Base-by-base conservation (phyloP, 2,329 filamentous ascomycete genomes). In the Talaromyces sp. region DNA sequence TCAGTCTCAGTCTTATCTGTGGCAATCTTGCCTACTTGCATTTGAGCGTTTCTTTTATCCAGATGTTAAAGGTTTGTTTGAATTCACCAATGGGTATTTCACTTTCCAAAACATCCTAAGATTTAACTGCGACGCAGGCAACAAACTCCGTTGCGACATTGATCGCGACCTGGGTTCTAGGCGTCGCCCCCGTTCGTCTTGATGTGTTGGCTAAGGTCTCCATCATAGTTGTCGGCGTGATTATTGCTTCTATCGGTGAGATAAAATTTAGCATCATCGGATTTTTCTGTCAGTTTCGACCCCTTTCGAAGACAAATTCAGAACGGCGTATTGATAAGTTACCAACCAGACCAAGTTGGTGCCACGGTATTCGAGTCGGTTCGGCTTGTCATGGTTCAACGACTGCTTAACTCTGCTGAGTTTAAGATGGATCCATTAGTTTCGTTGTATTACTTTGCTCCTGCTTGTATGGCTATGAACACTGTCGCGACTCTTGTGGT, bases 21-120 rank as follows among this genome's bases (percentile, higher is more conserved):
- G 92, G 93, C 73, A 98, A 98, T 81, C 79, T 96, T 78, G 92
- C 93, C 68, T 98, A 98, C 75, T 85, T 97, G 58, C 96, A 97
- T 78, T 85, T 98, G 64, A 93, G 89, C 67, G 93, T 98, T 62
- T 90, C 93, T 63, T 98, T 98, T 77, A 97, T 98, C 71, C 93
- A 98, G 83, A 98, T 61, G 59, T 17, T 61, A 19, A 61, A 61
- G 55, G 59, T 60, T n/a, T 21, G 43, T 50, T 32, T 53, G 53
- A 21, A 1, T 50, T 21, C n/a, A 24, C 11, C 10, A 11, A 4
- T 50, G 10, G 3, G 26, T 50, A 50, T 17, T 13, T 5, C 13
- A 24, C 2, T 62, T 35, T 62, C 65, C 26, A 66, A 31, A 29
- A 19, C n/a, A 7, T 58, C 19, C 19, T 57, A 35, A 65, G 17